Conservation (phyloP, 2,329 filamentous ascomycete species). For the Endoconidiophora laricicola region DNA sequence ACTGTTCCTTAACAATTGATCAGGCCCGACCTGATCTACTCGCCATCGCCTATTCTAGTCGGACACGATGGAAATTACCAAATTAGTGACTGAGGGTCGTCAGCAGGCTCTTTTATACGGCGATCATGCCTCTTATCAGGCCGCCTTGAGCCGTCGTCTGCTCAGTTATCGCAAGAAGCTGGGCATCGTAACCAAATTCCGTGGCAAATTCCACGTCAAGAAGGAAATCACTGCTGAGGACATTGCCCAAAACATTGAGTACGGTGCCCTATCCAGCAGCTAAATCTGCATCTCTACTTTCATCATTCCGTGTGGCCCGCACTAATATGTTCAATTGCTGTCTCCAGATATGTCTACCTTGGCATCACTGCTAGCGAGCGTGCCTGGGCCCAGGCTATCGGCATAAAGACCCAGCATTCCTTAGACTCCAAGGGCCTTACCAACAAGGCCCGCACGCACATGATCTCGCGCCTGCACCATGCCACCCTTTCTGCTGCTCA, state of each 20-base stretch:
- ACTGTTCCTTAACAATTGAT: background rate
- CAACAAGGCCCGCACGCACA: conserved; percentile 68
- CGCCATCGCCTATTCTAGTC: background rate
- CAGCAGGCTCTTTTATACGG: conserved; percentile 75
- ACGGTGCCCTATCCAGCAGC: conserved; percentile 20
- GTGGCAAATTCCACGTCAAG: conserved; percentile 68
- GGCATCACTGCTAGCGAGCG: conserved; percentile 74
- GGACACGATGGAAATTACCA: conserved; percentile 69
- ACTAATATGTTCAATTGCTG: conserved; percentile 3
- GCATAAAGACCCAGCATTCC: conserved; percentile 70
- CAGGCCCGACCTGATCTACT: background rate
- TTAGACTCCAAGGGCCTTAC: conserved; percentile 65
- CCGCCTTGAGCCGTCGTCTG: conserved; percentile 62
- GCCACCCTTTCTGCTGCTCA: conserved; percentile 53
- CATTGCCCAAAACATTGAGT: conserved; percentile 62
- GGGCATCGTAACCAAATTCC: conserved; percentile 65
- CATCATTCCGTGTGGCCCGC: background rate
- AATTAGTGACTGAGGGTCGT: conserved; percentile 60
- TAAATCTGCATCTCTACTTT: background rate
- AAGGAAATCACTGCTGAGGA: conserved; percentile 55
- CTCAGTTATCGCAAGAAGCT: conserved; percentile 74
- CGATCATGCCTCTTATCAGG: conserved; percentile 74
- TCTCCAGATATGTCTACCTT: conserved; percentile 53
- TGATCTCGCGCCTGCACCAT: conserved; percentile 74
- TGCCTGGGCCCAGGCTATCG: conserved; percentile 91